phyloP scores from a whole-genome alignment of 2,329 filamentous ascomycete species.

The Didymella glomerata region DNA sequence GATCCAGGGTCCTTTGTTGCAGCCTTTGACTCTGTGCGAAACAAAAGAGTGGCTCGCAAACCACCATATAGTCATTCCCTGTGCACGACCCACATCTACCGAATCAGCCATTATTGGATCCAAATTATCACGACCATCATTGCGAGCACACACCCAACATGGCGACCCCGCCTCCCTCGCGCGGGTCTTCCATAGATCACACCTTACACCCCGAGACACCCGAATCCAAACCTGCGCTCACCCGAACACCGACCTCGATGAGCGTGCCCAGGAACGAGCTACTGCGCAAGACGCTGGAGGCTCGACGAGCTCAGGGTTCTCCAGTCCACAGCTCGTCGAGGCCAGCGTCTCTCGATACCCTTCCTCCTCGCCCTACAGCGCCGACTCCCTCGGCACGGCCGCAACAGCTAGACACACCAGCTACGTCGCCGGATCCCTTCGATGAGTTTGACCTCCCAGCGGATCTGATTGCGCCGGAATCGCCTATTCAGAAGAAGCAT shows the following conservation, averaged over 20 bases:
- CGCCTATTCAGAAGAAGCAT: constrained; percentile 38
- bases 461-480: constrained; percentile 42
- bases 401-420: constrained; percentile 11
- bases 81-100: constrained; percentile 1
- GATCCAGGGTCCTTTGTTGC: constrained; percentile 7
- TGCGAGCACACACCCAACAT: constrained; percentile 24
- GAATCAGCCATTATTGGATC: constrained; percentile 2
- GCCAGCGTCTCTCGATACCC: background rate
- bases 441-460: constrained; percentile 44
- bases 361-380: background rate
- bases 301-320: constrained; percentile 38
- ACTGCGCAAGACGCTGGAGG: constrained; percentile 46
- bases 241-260: constrained; percentile 27
- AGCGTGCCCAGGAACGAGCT: constrained; percentile 47
- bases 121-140: constrained; percentile 5
- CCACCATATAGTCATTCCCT: constrained; percentile 12
- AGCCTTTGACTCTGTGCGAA: constrained; percentile 10
- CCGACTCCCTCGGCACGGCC: constrained; percentile 9
- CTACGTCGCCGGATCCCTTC: constrained; percentile 29
- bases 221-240: constrained; percentile 22
- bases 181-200: constrained; percentile 28
- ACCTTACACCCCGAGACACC: constrained; percentile 33
- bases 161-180: constrained; percentile 35
- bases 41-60: constrained; percentile 12
- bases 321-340: constrained; percentile 18